Conservation (phyloP, 108 stramenopile genomes). For the Thalassiosira profunda region DNA sequence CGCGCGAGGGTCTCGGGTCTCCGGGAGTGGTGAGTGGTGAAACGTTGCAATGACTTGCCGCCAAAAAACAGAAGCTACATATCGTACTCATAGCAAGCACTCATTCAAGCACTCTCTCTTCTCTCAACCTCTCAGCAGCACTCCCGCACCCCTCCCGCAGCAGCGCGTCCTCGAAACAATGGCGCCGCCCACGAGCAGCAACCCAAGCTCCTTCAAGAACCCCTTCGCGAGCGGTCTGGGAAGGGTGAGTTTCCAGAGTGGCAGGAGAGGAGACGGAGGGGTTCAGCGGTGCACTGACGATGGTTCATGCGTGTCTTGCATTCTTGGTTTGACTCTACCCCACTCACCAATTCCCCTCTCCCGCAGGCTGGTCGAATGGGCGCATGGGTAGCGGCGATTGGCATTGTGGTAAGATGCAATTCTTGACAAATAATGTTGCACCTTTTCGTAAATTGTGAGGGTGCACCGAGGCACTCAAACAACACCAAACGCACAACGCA, state of each 20-base stretch:
- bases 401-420: conserved; percentile 36
- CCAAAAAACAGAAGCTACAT: too few species aligned
- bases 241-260: conserved; percentile 10
- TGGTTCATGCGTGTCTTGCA: background rate
- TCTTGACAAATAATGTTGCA: background rate
- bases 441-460: background rate
- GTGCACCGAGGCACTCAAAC: background rate
- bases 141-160: too few species aligned
- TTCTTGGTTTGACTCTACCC: background rate
- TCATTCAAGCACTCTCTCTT: too few species aligned
- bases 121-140: too few species aligned
- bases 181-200: too few species aligned
- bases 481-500: too few species aligned
- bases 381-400: conserved; percentile 49
- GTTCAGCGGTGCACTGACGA: background rate
- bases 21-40: background rate
- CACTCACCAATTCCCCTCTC: background rate
- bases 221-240: conserved; percentile 32
- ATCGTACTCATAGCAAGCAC: too few species aligned
- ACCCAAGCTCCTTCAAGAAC: conserved; percentile 28
- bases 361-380: conserved; percentile 39
- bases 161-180: too few species aligned
- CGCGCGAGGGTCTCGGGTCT: background rate
- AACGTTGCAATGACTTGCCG: background rate
- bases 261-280: background rate